Evolutionary conservation across 768 basidiomycete species (phyloP).

Genomic region (Tricholoma saponaceum): DNA sequence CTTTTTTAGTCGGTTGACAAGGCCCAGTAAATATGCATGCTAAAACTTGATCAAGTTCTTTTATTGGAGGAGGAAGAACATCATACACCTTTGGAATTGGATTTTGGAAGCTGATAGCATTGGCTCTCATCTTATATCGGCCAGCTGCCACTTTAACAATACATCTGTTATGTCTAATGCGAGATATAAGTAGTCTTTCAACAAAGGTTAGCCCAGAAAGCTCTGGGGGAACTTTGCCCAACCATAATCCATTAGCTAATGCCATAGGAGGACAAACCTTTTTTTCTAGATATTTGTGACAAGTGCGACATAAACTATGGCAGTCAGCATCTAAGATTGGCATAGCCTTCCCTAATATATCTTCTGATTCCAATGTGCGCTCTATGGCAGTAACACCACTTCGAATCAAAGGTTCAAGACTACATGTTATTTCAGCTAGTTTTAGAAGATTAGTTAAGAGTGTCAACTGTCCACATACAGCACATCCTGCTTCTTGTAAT

Average conservation of each 20-base stretch:
- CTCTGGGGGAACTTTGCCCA: neutral
- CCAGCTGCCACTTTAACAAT: neutral
- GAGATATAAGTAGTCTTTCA: neutral
- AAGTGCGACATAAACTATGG: neutral
- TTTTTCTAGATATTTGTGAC: neutral
- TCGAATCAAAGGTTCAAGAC: neutral
- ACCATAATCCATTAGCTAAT: neutral
- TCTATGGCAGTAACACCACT: neutral
- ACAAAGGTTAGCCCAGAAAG: neutral
- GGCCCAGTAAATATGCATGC: slow-evolving; percentile 30
- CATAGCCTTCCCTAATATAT: neutral
- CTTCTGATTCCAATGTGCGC: neutral
- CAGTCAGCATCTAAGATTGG: neutral
- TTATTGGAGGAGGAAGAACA: slow-evolving; percentile 15
- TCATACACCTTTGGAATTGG: slow-evolving; percentile 26
- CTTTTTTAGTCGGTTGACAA: slow-evolving; percentile 11
- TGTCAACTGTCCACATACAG: neutral
- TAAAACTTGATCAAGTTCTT: slow-evolving; percentile 26
- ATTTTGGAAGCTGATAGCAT: slow-evolving; percentile 25
- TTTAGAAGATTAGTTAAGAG: neutral
- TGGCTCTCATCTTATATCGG: slow-evolving; percentile 24
- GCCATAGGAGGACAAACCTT: no score
- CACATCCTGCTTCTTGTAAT: neutral
- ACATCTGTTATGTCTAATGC: neutral
- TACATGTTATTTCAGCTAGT: neutral